Percentiles rank a stretch among this genome's conserved stretches.
phyloP scores from a whole-genome alignment of 441 rosid species.

The Brassica hybrid region DNA sequence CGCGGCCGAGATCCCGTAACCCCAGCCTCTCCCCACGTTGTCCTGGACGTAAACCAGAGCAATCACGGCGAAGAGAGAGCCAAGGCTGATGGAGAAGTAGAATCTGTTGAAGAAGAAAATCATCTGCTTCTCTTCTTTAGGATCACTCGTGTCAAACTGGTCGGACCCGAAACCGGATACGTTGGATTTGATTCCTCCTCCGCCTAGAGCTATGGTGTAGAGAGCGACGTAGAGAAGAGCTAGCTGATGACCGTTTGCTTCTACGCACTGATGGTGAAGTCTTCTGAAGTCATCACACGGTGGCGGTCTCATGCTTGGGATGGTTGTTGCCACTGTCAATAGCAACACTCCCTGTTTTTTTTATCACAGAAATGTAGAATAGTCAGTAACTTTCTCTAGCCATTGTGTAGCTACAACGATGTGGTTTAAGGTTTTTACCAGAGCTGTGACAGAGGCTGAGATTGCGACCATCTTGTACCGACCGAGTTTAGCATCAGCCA shows the following conservation, averaged over 20 bases:
- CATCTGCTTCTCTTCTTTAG: constrained; percentile 83
- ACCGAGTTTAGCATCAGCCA: constrained; percentile 92
- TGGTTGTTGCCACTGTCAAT: constrained; percentile 70
- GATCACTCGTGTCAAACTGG: constrained; percentile 76
- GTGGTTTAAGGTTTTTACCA: constrained; percentile 48
- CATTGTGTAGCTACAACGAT: neutral
- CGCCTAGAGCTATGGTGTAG: constrained; percentile 79
- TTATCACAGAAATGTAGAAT: neutral
- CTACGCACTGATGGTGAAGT: constrained; percentile 68
- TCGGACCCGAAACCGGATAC: constrained; percentile 93
- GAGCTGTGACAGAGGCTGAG: constrained; percentile 63
- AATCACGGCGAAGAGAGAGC: constrained; percentile 74
- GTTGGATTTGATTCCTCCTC: constrained; percentile 93
- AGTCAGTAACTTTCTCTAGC: neutral
- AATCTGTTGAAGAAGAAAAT: constrained; percentile 92
- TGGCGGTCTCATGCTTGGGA: constrained; percentile 78
- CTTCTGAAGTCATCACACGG: constrained; percentile 59
- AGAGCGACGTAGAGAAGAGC: constrained; percentile 80
- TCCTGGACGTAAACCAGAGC: constrained; percentile 88
- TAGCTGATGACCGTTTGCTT: constrained; percentile 67
- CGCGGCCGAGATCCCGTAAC: constrained; percentile 84
- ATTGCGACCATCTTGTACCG: constrained; percentile 78
- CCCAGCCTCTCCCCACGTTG: constrained; percentile 92
- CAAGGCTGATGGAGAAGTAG: constrained; percentile 77
- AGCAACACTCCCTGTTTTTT: constrained; percentile 66